A percentile compares a stretch with the other conserved stretches of the same genome.
Evolutionary conservation across 352 stramenopile species (phyloP).

Genomic region (Phytophthora capsici): DNA sequence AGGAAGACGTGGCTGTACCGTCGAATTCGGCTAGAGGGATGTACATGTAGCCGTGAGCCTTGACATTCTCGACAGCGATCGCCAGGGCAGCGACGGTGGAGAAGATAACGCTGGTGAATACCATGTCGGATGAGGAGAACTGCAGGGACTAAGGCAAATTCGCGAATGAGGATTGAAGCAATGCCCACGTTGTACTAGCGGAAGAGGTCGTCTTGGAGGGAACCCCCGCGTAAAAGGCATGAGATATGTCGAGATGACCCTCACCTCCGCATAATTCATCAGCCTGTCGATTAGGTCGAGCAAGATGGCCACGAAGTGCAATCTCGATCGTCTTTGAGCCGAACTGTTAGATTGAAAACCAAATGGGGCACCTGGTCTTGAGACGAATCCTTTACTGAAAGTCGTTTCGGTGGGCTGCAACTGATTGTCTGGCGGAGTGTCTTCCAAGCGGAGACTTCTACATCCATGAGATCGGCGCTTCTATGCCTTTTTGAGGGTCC

Average conservation of each 20-base stretch:
- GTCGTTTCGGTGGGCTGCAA: not conserved
- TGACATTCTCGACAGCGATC: conserved; percentile 14
- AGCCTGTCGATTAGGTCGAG: conserved; percentile 10
- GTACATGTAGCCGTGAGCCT: conserved; percentile 46
- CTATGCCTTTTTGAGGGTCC: conserved; percentile 11
- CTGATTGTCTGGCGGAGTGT: not conserved
- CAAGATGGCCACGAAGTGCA: conserved; percentile 10
- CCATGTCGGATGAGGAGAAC: conserved; percentile 19
- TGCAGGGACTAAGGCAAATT: conserved; percentile 26
- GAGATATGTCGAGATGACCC: conserved; percentile 34
- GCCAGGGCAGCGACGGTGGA: conserved; percentile 3
- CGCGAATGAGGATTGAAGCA: conserved; percentile 21
- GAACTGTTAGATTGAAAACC: conserved; percentile 13
- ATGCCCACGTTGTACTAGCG: not conserved
- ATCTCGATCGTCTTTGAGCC: conserved; percentile 13
- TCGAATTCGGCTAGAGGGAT: conserved; percentile 40
- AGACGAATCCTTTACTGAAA: conserved; percentile 6
- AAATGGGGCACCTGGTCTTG: conserved; percentile 7
- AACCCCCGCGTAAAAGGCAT: conserved; percentile 18
- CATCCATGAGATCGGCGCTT: conserved; percentile 28
- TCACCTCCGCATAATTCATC: conserved; percentile 11
- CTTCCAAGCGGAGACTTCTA: conserved; percentile 13
- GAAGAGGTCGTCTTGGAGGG: not conserved
- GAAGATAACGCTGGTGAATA: conserved; percentile 21
- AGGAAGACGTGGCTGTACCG: conserved; percentile 32